Conservation (phyloP, 352 stramenopile genomes). For the Elongisporangium prolatum region DNA sequence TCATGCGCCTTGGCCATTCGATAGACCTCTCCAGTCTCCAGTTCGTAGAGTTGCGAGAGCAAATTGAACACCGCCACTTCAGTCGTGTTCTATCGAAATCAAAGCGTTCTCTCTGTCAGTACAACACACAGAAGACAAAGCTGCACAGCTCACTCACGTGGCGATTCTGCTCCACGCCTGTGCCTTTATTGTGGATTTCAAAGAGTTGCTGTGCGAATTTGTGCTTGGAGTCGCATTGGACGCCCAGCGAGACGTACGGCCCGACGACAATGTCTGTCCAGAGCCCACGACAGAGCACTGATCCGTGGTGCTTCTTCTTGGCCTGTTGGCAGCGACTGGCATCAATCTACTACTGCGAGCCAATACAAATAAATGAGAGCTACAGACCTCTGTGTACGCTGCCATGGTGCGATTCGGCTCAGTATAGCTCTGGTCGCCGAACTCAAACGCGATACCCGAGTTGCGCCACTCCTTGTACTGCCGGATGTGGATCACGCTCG, state of each 20-base stretch:
- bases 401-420: constrained; percentile 89
- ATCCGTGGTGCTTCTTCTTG: constrained; percentile 68
- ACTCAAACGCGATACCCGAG: constrained; percentile 93
- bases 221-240: constrained; percentile 70
- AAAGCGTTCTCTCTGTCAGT: too few relatives aligned
- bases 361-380: background rate
- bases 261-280: constrained; percentile 91
- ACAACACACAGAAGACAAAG: too few relatives aligned
- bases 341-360: background rate
- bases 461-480: constrained; percentile 92
- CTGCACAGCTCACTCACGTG: constrained; percentile 55
- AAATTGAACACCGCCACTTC: constrained; percentile 93
- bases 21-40: constrained; percentile 87
- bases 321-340: constrained; percentile 14
- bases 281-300: constrained; percentile 77
- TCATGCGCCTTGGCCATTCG: constrained; percentile 86
- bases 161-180: constrained; percentile 91
- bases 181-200: constrained; percentile 91
- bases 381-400: constrained; percentile 77
- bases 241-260: constrained; percentile 90
- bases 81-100: constrained; percentile 64
- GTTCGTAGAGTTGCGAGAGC: constrained; percentile 87
- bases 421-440: constrained; percentile 90
- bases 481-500: constrained; percentile 90
- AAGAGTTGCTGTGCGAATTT: constrained; percentile 88